phyloP scores from a whole-genome alignment of 2,329 filamentous ascomycete genomes.

The Zymoseptoria pseudotritici region DNA sequence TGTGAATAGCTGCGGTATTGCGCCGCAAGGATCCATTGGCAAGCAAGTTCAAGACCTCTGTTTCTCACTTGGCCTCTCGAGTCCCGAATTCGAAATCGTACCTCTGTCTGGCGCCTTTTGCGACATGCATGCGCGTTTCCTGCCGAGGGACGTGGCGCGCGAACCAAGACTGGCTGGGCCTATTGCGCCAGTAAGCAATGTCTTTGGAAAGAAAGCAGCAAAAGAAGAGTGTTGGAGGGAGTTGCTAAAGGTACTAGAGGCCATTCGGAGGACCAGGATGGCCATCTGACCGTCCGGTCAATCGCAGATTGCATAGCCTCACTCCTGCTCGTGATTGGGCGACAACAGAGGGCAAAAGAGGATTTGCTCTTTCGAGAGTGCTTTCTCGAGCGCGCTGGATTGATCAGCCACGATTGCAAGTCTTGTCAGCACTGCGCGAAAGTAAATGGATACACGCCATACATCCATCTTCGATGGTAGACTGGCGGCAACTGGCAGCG shows the following conservation, averaged over 20 bases:
- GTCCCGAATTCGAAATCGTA: constrained; percentile 16
- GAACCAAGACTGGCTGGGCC: constrained; percentile 27
- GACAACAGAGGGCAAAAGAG: too few relatives aligned
- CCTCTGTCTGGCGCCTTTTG: constrained; percentile 25
- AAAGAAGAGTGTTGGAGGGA: constrained; percentile 42
- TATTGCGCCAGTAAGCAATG: constrained; percentile 36
- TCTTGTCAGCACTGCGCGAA: not conserved
- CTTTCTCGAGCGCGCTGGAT: too few relatives aligned
- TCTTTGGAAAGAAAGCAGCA: constrained; percentile 44
- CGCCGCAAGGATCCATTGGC: not conserved
- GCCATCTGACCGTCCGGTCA: too few relatives aligned
- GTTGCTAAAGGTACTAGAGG: constrained; percentile 34
- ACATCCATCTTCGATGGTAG: not conserved
- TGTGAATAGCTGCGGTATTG: constrained; percentile 3
- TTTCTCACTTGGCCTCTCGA: constrained; percentile 18
- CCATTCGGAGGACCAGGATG: constrained; percentile 19
- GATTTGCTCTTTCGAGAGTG: too few relatives aligned
- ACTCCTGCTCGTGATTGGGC: too few relatives aligned
- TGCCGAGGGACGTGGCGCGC: constrained; percentile 7
- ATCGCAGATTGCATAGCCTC: too few relatives aligned
- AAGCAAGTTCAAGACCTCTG: constrained; percentile 19
- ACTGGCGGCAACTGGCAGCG: not conserved
- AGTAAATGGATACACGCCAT: too few relatives aligned
- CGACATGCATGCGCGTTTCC: constrained; percentile 32
- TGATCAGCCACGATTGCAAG: too few relatives aligned